Evolutionary conservation across 164 flowering plant genomes (phyloP).

Genomic region (Vitis cinerea): DNA sequence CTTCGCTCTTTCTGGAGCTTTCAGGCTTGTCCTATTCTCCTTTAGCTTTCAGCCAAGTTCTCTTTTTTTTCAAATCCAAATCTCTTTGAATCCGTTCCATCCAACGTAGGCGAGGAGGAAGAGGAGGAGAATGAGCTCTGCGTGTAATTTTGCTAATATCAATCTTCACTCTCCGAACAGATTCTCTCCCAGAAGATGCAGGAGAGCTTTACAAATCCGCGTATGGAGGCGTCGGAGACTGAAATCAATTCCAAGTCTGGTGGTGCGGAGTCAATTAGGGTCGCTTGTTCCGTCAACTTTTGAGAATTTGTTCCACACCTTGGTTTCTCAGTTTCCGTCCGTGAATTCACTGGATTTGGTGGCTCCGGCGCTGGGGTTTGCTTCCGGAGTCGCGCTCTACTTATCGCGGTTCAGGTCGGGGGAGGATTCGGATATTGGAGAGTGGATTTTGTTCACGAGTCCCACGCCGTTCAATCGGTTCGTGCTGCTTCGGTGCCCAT

Average conservation of each 20-base stretch:
- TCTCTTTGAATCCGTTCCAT: too few species aligned
- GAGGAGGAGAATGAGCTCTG: slow-evolving; percentile 1
- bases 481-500: slow-evolving; percentile 80
- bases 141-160: neutral
- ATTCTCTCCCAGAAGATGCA: neutral
- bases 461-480: slow-evolving; percentile 95
- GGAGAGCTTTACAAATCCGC: slow-evolving; percentile 4
- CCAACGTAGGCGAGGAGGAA: too few species aligned
- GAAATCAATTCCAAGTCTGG: slow-evolving; percentile 12
- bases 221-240: slow-evolving; percentile 32
- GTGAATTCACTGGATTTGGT: slow-evolving; percentile 37
- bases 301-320: slow-evolving; percentile 22
- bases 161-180: slow-evolving; percentile 1
- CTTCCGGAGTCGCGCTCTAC: slow-evolving; percentile 43
- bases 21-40: too few species aligned
- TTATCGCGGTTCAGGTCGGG: slow-evolving; percentile 18
- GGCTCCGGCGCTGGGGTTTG: slow-evolving; percentile 58
- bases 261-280: neutral
- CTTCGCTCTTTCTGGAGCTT: too few species aligned
- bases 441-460: slow-evolving; percentile 71
- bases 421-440: slow-evolving; percentile 36
- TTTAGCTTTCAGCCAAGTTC: too few species aligned
- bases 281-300: slow-evolving; percentile 1
- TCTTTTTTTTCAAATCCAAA: too few species aligned
- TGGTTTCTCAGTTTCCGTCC: slow-evolving; percentile 39